Conservation (phyloP, 164 flowering plant species). For the Echeveria elegans region DNA sequence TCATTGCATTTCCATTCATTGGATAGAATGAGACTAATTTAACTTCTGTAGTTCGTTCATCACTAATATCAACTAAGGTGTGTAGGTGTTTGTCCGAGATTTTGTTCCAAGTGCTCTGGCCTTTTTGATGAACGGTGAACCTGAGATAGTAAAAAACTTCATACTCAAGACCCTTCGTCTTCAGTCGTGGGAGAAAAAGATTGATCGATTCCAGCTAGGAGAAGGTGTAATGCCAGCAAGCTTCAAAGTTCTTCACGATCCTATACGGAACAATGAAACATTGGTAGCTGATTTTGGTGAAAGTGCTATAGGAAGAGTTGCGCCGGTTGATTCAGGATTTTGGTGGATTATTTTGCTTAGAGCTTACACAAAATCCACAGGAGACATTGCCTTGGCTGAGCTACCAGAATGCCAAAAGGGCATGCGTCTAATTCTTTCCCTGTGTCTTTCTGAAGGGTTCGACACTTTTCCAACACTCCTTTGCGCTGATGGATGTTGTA, state of each 20-base stretch:
- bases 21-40: background rate
- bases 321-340: conserved; percentile 87
- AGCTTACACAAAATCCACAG: conserved; percentile 26
- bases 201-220: conserved; percentile 66
- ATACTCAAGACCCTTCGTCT: background rate
- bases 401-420: conserved; percentile 74
- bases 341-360: conserved; percentile 77
- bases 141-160: background rate
- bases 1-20: background rate
- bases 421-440: conserved; percentile 57
- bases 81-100: conserved; percentile 66
- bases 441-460: conserved; percentile 83
- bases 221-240: conserved; percentile 95
- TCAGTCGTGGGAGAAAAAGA: conserved; percentile 9
- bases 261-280: conserved; percentile 49
- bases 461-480: conserved; percentile 42
- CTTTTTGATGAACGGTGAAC: conserved; percentile 48
- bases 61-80: background rate
- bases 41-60: background rate
- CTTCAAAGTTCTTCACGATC: conserved; percentile 76
- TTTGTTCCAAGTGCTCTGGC: conserved; percentile 84
- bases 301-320: conserved; percentile 52
- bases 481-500: conserved; percentile 65
- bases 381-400: conserved; percentile 60
- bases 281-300: conserved; percentile 46